These are phyloP conservation scores for Codiaeum variegatum DNA, from an alignment of 441 rosid genomes.

Conservation along the genomic window DNA sequence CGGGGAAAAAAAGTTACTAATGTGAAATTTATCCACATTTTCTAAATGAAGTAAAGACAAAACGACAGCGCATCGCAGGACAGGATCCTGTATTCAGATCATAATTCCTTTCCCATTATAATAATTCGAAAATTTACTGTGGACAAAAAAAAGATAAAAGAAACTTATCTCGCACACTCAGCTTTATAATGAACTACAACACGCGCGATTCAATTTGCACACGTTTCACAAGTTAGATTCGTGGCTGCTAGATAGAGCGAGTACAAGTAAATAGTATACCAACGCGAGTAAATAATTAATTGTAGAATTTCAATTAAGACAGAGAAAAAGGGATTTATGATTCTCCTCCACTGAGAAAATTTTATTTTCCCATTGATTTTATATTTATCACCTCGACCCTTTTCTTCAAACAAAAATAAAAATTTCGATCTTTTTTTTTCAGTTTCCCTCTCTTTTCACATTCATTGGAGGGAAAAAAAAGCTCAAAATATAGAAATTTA, in stretches of 20 bases:
- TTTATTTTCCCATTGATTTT: background rate
- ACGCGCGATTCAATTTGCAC: background rate
- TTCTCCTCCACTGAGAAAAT: background rate
- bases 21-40: too few relatives aligned
- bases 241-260: background rate
- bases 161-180: background rate
- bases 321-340: constrained; percentile 2
- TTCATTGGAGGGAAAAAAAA: constrained; percentile 59
- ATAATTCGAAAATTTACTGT: background rate
- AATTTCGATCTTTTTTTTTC: constrained; percentile 35
- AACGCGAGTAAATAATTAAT: background rate
- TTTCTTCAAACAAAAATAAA: constrained; percentile 33
- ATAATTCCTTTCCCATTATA: background rate
- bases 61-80: background rate
- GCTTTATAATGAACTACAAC: background rate
- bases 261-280: background rate
- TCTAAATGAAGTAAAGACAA: background rate
- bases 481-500: too few relatives aligned
- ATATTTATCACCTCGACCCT: constrained; percentile 14
- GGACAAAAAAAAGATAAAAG: background rate
- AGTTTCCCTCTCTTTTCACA: constrained; percentile 50
- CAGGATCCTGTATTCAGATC: too few relatives aligned
- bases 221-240: too few relatives aligned
- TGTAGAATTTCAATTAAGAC: background rate
- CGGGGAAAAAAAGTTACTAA: too few relatives aligned